phyloP scores from a whole-genome alignment of 2,329 filamentous ascomycete species.

The Calonectria montana region DNA sequence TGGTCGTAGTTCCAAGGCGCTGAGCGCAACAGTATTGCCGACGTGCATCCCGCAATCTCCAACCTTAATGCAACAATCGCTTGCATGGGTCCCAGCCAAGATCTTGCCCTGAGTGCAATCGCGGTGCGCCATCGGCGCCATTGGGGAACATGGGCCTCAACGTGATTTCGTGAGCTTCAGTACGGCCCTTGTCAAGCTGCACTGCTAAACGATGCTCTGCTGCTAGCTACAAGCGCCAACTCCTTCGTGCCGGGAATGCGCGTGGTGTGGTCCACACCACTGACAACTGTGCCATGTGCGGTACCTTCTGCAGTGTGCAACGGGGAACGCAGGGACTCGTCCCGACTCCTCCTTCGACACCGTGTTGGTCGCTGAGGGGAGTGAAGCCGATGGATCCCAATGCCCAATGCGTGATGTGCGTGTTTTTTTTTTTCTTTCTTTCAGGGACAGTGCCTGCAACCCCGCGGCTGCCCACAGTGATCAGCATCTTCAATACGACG shows the following conservation, averaged over 20 bases:
- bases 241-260: slow-evolving; percentile 18
- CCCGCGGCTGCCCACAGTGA: slow-evolving; percentile 7
- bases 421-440: too few species aligned
- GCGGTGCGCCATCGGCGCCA: background rate
- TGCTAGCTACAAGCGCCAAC: background rate
- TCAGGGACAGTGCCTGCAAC: slow-evolving; percentile 6
- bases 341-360: slow-evolving; percentile 2
- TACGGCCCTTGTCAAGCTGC: background rate
- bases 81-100: background rate
- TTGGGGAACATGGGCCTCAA: background rate
- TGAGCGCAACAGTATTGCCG: background rate
- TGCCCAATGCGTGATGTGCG: background rate
- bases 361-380: background rate
- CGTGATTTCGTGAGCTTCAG: background rate
- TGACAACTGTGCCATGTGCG: background rate
- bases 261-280: slow-evolving; percentile 6
- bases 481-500: slow-evolving; percentile 16
- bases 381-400: background rate
- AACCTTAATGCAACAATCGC: slow-evolving; percentile 16
- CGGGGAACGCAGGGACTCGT: slow-evolving; percentile 16
- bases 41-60: slow-evolving; percentile 17
- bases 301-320: background rate
- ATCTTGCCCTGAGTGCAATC: background rate
- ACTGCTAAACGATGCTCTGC: background rate
- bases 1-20: background rate